These are phyloP conservation scores for Fusarium sp. DNA, from an alignment of 2,329 filamentous ascomycete species.

Conservation along the genomic window DNA sequence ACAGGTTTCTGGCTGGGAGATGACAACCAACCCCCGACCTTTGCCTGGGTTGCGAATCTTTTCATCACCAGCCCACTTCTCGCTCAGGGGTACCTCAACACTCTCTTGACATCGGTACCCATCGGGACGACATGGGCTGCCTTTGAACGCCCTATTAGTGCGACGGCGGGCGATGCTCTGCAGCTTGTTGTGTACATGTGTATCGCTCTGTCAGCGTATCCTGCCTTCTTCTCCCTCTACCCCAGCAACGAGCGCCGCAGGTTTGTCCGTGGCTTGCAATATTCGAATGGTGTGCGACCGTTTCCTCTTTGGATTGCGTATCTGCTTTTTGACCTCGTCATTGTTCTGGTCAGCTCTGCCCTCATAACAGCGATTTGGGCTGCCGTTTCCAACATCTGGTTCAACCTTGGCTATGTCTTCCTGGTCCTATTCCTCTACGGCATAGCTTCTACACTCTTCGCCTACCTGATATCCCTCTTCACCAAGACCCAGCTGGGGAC, in stretches of 20 bases:
- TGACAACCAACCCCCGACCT: conserved; percentile 67
- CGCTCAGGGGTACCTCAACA: conserved; percentile 74
- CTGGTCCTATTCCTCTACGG: conserved; percentile 85
- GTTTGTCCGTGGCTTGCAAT: conserved; percentile 86
- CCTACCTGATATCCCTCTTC: conserved; percentile 86
- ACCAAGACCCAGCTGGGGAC: conserved; percentile 82
- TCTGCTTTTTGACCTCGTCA: conserved; percentile 80
- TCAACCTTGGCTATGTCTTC: conserved; percentile 83
- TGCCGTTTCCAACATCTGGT: conserved; percentile 75
- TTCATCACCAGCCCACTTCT: conserved; percentile 69
- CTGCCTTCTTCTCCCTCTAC: conserved; percentile 89
- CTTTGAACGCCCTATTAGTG: conserved; percentile 80
- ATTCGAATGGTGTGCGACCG: conserved; percentile 89
- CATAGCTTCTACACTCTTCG: conserved; percentile 78
- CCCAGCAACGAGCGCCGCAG: conserved; percentile 84
- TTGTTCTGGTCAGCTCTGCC: conserved; percentile 74
- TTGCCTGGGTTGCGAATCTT: conserved; percentile 77
- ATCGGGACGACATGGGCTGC: conserved; percentile 79
- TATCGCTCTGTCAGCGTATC: conserved; percentile 80
- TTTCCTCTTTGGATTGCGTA: conserved; percentile 89
- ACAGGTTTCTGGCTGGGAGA: conserved; percentile 84
- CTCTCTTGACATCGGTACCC: conserved; percentile 73
- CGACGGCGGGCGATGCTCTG: conserved; percentile 76
- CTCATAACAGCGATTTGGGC: conserved; percentile 77
- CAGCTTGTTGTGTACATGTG: conserved; percentile 87